Conservation (phyloP, 176 grass and related monocot species). For the Luzula sylvatica region DNA sequence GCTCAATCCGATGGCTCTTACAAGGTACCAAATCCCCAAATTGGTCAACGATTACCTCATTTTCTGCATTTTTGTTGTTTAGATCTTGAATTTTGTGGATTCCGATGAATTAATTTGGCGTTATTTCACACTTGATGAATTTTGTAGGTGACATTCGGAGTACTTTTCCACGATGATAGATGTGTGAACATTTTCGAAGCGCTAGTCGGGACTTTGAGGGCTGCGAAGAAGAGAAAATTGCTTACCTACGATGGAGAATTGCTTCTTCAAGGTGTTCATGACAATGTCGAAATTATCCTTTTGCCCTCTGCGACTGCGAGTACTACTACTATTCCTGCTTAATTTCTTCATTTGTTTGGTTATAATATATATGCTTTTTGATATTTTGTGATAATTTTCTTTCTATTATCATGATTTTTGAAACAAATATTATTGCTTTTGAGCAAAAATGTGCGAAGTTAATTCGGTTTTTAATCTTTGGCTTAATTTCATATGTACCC, state of each 20-base stretch:
- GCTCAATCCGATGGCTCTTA: constrained; percentile 69
- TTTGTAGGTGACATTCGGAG: constrained; percentile 75
- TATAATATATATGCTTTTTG: neutral
- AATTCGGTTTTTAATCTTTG: too few relatives aligned
- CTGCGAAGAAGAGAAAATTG: constrained; percentile 70
- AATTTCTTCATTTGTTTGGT: neutral
- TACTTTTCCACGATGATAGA: constrained; percentile 83
- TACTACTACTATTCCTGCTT: constrained; percentile 9
- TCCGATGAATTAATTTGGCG: too few relatives aligned
- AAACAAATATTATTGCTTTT: too few relatives aligned
- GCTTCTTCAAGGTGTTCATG: constrained; percentile 89
- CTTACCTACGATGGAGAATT: constrained; percentile 65
- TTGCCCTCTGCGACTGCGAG: constrained; percentile 29
- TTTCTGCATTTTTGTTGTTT: neutral
- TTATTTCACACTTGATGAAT: neutral
- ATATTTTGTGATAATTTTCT: too few relatives aligned
- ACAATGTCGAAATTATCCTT: constrained; percentile 79
- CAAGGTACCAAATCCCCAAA: constrained; percentile 53
- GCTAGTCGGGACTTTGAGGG: constrained; percentile 70
- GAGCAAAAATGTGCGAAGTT: too few relatives aligned
- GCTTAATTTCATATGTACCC: too few relatives aligned
- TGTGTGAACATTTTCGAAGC: constrained; percentile 95
- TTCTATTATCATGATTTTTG: too few relatives aligned
- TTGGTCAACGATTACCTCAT: too few relatives aligned
- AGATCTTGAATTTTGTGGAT: neutral